phyloP scores from a whole-genome alignment of 2,329 filamentous ascomycete species.

The Penicillium sp. region DNA sequence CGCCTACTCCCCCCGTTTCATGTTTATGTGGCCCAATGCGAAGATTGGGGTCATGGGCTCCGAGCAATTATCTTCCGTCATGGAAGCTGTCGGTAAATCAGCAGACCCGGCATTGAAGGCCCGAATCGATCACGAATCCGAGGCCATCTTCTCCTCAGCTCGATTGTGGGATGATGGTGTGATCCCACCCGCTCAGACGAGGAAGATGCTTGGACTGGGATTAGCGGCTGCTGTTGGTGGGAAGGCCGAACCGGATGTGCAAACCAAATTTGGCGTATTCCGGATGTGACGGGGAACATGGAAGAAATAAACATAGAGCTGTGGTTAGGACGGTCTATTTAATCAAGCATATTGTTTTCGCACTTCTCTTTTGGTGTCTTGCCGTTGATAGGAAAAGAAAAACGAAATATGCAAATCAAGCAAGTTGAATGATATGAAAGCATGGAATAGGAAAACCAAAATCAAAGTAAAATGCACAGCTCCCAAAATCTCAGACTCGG shows the following conservation, averaged over 20 bases:
- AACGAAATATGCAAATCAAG: no score
- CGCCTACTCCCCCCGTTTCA: constrained; percentile 85
- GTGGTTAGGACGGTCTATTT: constrained; percentile 8
- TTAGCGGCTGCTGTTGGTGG: constrained; percentile 73
- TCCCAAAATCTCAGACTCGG: background rate
- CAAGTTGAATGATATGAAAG: background rate
- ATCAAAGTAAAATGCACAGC: background rate
- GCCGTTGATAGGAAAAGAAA: background rate
- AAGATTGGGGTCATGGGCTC: constrained; percentile 94
- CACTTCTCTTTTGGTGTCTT: background rate
- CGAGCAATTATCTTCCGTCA: constrained; percentile 88
- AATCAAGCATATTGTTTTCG: constrained; percentile 10
- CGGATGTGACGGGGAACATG: constrained; percentile 64
- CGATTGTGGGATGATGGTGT: constrained; percentile 89
- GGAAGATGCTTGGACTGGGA: constrained; percentile 73
- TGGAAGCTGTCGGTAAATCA: constrained; percentile 88
- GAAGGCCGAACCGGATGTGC: constrained; percentile 61
- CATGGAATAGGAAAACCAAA: background rate
- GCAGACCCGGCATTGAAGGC: constrained; percentile 79
- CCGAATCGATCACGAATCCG: constrained; percentile 87
- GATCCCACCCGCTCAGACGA: constrained; percentile 76
- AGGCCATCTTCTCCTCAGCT: constrained; percentile 85
- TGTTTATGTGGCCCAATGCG: constrained; percentile 99
- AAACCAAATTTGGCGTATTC: constrained; percentile 77
- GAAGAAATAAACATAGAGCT: constrained; percentile 3